Evolutionary conservation across 2,329 filamentous ascomycete species (phyloP).

Genomic region (Fusarium tanahbumbuense): DNA sequence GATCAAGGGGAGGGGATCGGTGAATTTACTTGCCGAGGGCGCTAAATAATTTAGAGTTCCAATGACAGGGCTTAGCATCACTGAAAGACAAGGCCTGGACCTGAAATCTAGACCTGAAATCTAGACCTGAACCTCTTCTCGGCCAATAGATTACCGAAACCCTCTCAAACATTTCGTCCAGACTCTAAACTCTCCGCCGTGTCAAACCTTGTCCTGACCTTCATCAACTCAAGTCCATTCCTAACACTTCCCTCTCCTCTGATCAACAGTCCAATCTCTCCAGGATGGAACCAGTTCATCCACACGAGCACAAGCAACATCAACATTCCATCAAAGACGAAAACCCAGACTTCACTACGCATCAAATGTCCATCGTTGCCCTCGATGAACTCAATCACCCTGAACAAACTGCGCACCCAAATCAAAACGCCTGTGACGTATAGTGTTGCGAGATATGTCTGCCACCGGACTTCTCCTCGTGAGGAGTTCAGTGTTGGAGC

Average conservation of each 20-base stretch:
- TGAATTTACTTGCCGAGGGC: not conserved
- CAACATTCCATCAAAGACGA: conserved; percentile 53
- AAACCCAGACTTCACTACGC: conserved; percentile 51
- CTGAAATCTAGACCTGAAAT: not conserved
- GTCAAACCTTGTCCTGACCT: conserved; percentile 10
- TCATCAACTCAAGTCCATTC: conserved; percentile 43
- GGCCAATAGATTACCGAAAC: not conserved
- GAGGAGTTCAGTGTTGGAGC: conserved; percentile 23
- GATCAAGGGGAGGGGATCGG: too few relatives aligned
- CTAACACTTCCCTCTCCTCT: conserved; percentile 37
- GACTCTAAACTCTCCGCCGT: conserved; percentile 36
- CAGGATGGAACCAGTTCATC: conserved; percentile 48
- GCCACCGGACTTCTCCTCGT: conserved; percentile 46
- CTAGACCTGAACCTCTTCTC: not conserved
- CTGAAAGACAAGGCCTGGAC: not conserved
- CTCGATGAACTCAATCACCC: conserved; percentile 57
- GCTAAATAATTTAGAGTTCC: conserved; percentile 1
- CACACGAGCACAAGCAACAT: conserved; percentile 49
- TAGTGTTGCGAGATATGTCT: conserved; percentile 46
- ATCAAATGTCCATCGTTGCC: conserved; percentile 51
- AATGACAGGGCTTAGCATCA: not conserved
- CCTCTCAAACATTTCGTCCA: not conserved
- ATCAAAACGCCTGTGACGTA: conserved; percentile 51
- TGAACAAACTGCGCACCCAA: conserved; percentile 56
- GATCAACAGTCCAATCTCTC: conserved; percentile 46